These are phyloP conservation scores for Aspergillus tanneri DNA, from an alignment of 2,329 filamentous ascomycete species.

Conservation along the genomic window DNA sequence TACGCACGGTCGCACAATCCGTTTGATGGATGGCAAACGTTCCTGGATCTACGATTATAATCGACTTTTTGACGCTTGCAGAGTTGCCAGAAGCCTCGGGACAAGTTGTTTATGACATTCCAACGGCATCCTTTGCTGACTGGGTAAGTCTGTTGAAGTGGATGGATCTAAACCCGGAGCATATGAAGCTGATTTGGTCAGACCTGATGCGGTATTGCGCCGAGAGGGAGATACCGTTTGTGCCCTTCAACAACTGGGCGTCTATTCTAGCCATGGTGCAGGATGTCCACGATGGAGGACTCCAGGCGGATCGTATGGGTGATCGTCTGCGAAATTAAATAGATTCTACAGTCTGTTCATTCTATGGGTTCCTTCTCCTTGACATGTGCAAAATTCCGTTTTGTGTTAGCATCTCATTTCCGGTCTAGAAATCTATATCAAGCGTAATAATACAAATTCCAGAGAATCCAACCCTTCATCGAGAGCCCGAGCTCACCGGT, in stretches of 20 bases:
- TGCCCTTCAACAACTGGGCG: constrained; percentile 79
- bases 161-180: no score
- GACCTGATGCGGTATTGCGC: constrained; percentile 88
- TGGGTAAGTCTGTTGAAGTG: not conserved
- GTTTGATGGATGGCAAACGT: no score
- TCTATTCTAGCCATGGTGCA: constrained; percentile 73
- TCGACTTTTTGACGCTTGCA: no score
- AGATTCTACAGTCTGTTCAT: no score
- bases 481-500: not conserved
- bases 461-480: no score
- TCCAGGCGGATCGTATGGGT: not conserved
- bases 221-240: constrained; percentile 78
- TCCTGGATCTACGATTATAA: no score
- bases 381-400: no score
- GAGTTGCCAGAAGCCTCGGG: no score
- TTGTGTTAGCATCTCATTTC: no score
- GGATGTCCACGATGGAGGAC: constrained; percentile 54
- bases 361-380: no score
- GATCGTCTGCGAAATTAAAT: not conserved
- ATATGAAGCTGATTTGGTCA: constrained; percentile 35
- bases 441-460: not conserved
- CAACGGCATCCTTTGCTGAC: not conserved
- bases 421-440: not conserved
- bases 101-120: no score
- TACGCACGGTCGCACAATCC: no score